These are phyloP conservation scores for Apophysomyces elegans DNA, from an alignment of 371 early-diverging fungal genomes.

Conservation along the genomic window DNA sequence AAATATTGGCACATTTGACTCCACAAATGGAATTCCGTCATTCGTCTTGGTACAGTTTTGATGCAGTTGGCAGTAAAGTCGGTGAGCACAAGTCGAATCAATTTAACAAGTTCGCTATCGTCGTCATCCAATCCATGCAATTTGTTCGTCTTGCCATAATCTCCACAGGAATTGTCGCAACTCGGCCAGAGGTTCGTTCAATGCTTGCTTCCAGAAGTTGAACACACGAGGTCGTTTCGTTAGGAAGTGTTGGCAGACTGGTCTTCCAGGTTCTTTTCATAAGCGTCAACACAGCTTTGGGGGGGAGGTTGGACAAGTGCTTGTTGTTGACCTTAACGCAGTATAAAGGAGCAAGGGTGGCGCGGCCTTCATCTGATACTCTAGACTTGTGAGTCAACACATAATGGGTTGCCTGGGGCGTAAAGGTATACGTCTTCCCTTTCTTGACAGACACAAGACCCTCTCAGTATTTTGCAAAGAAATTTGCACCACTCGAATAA, in stretches of 20 bases:
- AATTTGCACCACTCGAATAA: too few relatives aligned
- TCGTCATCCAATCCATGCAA: neutral
- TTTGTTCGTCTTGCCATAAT: too few relatives aligned
- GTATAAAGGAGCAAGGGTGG: conserved; percentile 4
- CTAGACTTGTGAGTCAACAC: conserved; percentile 12
- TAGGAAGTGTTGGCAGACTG: conserved; percentile 4
- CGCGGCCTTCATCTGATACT: conserved; percentile 9
- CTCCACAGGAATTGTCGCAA: conserved; percentile 2
- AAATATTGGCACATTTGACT: too few relatives aligned
- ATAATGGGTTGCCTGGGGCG: neutral
- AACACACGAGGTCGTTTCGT: neutral
- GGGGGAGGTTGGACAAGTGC: neutral
- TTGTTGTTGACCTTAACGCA: conserved; percentile 9
- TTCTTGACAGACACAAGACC: neutral
- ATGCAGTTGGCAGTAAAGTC: too few relatives aligned
- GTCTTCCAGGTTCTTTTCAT: conserved; percentile 15
- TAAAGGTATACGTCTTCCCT: neutral
- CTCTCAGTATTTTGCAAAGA: too few relatives aligned
- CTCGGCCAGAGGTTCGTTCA: neutral
- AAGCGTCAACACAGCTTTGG: neutral
- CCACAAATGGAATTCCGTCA: too few relatives aligned
- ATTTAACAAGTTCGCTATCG: too few relatives aligned
- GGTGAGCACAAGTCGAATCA: too few relatives aligned
- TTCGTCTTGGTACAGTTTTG: too few relatives aligned
- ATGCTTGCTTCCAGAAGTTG: neutral